phyloP scores from a whole-genome alignment of 2,329 filamentous ascomycete species.

The Esteya vermicola region DNA sequence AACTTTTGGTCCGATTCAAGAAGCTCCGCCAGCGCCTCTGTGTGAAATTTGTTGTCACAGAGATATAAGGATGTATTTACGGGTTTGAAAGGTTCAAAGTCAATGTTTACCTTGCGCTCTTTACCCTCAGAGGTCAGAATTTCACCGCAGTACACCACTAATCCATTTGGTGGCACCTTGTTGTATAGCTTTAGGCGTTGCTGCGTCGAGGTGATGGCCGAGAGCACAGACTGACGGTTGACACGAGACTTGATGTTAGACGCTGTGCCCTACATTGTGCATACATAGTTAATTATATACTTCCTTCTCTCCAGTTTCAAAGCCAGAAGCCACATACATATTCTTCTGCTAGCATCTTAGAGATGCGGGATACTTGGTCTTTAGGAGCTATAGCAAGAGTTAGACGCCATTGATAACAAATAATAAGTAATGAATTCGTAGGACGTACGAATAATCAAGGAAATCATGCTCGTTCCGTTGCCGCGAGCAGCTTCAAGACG shows the following conservation, averaged over 20 bases:
- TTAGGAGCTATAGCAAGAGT: constrained; percentile 57
- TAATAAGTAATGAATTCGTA: no score
- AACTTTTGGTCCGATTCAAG: constrained; percentile 99
- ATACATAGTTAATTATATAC: not conserved
- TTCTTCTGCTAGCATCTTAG: constrained; percentile 99
- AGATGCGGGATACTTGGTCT: constrained; percentile 88
- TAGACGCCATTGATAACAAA: no score
- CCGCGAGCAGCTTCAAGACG: constrained; percentile 91
- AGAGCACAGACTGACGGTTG: constrained; percentile 94
- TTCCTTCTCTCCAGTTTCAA: not conserved
- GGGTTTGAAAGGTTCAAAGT: constrained; percentile 99
- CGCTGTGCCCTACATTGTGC: constrained; percentile 61
- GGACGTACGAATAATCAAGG: constrained; percentile 87
- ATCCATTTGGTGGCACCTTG: constrained; percentile 93
- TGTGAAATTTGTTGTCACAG: constrained; percentile 99
- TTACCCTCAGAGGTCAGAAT: constrained; percentile 98
- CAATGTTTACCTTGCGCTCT: constrained; percentile 99
- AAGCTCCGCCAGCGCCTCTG: constrained; percentile 89
- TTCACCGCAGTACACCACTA: constrained; percentile 99
- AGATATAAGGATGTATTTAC: constrained; percentile 99
- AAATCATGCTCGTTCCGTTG: constrained; percentile 99
- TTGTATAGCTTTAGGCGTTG: constrained; percentile 98
- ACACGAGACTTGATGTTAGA: constrained; percentile 99
- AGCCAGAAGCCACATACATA: constrained; percentile 48
- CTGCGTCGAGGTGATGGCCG: constrained; percentile 96